A percentile compares a stretch with the other conserved stretches of the same genome.
phyloP scores from a whole-genome alignment of 257 asterid genomes.

The Nicotiana tomentosiformis region DNA sequence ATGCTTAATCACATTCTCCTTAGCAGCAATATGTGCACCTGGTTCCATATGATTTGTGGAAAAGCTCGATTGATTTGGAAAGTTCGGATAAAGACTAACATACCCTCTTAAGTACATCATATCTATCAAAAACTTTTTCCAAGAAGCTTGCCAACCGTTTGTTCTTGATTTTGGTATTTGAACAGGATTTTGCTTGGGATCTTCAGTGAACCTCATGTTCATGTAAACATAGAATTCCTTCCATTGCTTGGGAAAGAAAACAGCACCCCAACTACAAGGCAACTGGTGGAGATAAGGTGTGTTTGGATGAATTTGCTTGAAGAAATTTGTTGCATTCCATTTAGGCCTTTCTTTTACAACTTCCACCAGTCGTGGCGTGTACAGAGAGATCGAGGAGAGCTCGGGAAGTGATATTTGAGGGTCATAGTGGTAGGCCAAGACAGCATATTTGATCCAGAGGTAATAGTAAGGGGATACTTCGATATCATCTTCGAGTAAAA shows the following conservation, averaged over 20 bases:
- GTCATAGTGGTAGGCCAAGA: conserved; percentile 81
- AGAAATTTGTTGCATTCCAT: conserved; percentile 83
- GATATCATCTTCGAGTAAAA: conserved; percentile 82
- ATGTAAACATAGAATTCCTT: conserved; percentile 88
- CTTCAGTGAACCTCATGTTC: conserved; percentile 86
- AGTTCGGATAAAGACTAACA: conserved; percentile 80
- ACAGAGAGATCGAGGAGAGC: conserved; percentile 78
- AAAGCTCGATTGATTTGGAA: conserved; percentile 85
- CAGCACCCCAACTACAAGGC: conserved; percentile 98
- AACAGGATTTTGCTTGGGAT: conserved; percentile 81
- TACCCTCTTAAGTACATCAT: conserved; percentile 95
- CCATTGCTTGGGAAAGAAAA: conserved; percentile 93
- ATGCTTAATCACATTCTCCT: conserved; percentile 67
- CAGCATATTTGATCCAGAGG: conserved; percentile 82
- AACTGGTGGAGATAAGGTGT: conserved; percentile 93
- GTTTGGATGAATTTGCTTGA: conserved; percentile 73
- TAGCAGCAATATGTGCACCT: conserved; percentile 88
- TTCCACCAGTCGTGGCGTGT: conserved; percentile 87
- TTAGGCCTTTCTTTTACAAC: conserved; percentile 93
- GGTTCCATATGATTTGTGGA: conserved; percentile 98
- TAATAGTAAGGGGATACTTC: conserved; percentile 91
- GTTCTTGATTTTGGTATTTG: conserved; percentile 95
- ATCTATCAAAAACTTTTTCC: conserved; percentile 92
- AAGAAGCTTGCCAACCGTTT: conserved; percentile 97
- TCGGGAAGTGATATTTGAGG: conserved; percentile 84